A percentile compares a stretch with the other conserved stretches of the same genome.
Conservation (phyloP, 176 grass and related monocot genomes). For the Aegilops bicornis region DNA sequence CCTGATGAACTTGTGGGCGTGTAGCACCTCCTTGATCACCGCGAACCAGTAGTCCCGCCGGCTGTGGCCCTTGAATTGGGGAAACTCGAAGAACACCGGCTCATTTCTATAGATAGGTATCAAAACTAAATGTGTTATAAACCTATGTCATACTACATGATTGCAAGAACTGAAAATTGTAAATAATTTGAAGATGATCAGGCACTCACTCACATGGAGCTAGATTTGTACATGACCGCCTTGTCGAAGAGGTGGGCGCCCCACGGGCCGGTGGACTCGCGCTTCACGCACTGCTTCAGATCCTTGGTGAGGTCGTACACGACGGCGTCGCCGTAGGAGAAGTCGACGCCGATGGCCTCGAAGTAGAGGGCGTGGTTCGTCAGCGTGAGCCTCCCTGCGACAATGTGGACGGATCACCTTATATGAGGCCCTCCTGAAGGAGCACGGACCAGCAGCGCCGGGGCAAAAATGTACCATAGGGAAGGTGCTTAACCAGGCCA, state of each 20-base stretch:
- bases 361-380: constrained; percentile 93
- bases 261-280: constrained; percentile 87
- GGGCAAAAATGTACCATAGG: constrained; percentile 67
- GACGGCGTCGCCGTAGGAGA: constrained; percentile 61
- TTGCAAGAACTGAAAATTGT: background rate
- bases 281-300: constrained; percentile 70
- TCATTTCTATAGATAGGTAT: constrained; percentile 5
- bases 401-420: background rate
- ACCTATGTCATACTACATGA: background rate
- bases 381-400: constrained; percentile 83
- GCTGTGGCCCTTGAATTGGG: constrained; percentile 80
- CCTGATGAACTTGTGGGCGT: constrained; percentile 80
- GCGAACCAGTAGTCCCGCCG: constrained; percentile 94
- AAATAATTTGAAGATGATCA: background rate
- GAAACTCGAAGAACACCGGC: constrained; percentile 85
- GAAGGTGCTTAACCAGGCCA: constrained; percentile 89
- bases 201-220: constrained; percentile 73
- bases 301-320: constrained; percentile 77
- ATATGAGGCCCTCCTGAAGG: constrained; percentile 12
- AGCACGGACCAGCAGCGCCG: background rate
- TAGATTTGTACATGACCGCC: constrained; percentile 93
- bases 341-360: constrained; percentile 72
- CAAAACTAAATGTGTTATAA: background rate
- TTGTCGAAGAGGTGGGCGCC: constrained; percentile 95
- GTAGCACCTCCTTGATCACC: constrained; percentile 81